Evolutionary conservation across 306 rosid species (phyloP).

Genomic region (Lathyrus tuberosus): DNA sequence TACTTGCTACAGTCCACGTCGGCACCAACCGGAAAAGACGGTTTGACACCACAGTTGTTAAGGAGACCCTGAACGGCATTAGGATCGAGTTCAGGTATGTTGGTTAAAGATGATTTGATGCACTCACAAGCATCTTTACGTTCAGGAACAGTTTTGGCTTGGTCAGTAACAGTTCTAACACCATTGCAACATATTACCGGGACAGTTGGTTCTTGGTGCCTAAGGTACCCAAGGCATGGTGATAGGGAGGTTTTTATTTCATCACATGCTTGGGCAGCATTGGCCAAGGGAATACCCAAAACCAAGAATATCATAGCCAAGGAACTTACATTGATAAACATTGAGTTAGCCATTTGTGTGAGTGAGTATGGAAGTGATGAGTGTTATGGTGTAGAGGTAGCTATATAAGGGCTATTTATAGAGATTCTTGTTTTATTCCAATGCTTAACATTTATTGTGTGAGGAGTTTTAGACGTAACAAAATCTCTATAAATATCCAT

Average conservation of each 20-base stretch:
- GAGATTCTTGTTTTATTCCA: too few relatives aligned
- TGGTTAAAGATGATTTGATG: background rate
- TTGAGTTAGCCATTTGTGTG: slow-evolving; percentile 23
- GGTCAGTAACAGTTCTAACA: background rate
- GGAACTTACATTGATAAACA: slow-evolving; percentile 2
- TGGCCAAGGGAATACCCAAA: slow-evolving; percentile 3
- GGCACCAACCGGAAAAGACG: slow-evolving; percentile 53
- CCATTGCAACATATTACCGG: slow-evolving; percentile 37
- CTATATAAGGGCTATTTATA: too few relatives aligned
- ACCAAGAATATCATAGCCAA: slow-evolving; percentile 27
- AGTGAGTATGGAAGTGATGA: background rate
- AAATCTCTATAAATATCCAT: too few relatives aligned
- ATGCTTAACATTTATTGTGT: too few relatives aligned
- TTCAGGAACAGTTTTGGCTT: slow-evolving; percentile 12
- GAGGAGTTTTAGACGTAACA: too few relatives aligned
- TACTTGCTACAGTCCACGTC: slow-evolving; percentile 47
- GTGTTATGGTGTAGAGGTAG: too few relatives aligned
- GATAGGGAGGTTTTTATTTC: background rate
- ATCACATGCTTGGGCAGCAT: slow-evolving; percentile 32
- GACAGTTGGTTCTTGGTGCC: background rate
- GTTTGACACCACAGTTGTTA: slow-evolving; percentile 33
- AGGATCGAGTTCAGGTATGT: background rate
- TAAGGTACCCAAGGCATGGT: slow-evolving; percentile 28
- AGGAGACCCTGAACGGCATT: background rate
- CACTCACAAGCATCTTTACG: slow-evolving; percentile 34